Evolutionary conservation across 2,329 filamentous ascomycete species (phyloP), one percentile per base, ranked within the genome.

Genomic region (Talaromyces verruculosus): DNA sequence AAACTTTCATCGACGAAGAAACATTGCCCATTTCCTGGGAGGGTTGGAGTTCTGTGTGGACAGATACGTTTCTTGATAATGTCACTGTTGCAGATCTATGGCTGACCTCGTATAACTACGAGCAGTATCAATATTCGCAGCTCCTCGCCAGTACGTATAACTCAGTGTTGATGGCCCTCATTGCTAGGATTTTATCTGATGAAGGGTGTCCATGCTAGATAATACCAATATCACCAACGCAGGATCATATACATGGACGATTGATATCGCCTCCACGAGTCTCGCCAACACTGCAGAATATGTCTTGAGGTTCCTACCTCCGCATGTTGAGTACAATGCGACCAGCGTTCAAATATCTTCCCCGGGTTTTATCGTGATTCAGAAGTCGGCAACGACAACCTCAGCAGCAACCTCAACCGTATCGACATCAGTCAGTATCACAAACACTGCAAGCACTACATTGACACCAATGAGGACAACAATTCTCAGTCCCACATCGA

Each of bases 261-360:
- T 65, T n/a, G 22, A 62, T 25, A 33, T 65, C 58, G 45, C 41
- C 28, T 41, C 57, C 6, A 62, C 64, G n/a, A 57, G 45, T 62
- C 64, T 65, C 17, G 58, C 30, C 10, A 57, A 35, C n/a, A 65
- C 64, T 10, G 64, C 64, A 33, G 64, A 65, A 65, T 65, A 65
- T 35, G 64, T 65, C 11, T 25, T 65, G 11, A 45, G 64, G 4
- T 65, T 65, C 15, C 35, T 55, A 11, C 65, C 25, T 8, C 59
- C 65, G 6, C 30, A 33, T 7, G n/a, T n/a, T 13, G 63, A 41
- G 1, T 66, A 66, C 30, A 66, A 66, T 47, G 11, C 53, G 47
- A 59, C 25, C 4, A 39, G 30, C 19, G 8, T 47, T n/a, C 60
- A 62, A 17, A 41, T 66, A 25, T 63, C 59, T 17, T 66, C 60